Evolutionary conservation across 2,329 filamentous ascomycete genomes (phyloP), one percentile per base, ranked within the genome.

Genomic region (Camillea tinctor): DNA sequence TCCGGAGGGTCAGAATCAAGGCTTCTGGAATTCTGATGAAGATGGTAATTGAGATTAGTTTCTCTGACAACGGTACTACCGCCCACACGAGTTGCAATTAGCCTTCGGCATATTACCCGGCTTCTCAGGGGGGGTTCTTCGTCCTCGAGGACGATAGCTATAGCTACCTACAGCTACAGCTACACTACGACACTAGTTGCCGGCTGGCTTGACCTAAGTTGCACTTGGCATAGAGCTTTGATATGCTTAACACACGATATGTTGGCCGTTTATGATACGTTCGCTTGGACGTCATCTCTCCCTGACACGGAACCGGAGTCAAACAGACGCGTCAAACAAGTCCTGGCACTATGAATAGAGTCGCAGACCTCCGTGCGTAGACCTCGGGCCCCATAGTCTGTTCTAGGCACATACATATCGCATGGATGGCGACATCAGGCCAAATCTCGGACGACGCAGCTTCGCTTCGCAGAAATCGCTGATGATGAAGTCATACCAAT

Each of bases 231-330:
- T 30, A n/a, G 36, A 4, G 36, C 36, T 44, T 44, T 44, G 36
- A 53, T 24, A 30, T 53, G 30, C 23, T 19, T 21, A n/a, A 30
- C 23, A 53, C 23, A 30, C 30, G 51, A 53, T 19, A 53, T 53
- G 24, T 30, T 30, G 22, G 22, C 51, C 51, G 22, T 40, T 20
- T 52, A 40, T 50, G 30, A n/a, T 30, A 58, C 36, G 50, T 24
- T 54, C 56, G 56, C 56, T 54, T 58, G 50, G 56, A 58, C 56
- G 40, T 50, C 51, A 54, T 58, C 54, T 54, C 23, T 50, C 22
- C n/a, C 50, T 58, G 30, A 49, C 17, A 36, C 36, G 50, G 40
- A 15, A 44, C 36, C 13, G 13, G 36, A 44, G 36, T 44, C 36
- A 44, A 44, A 44, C 36, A 44, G n/a, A 53, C 15, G 23, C 30